phyloP scores from a whole-genome alignment of 164 flowering plant genomes.

The Chimonanthus praecox region DNA sequence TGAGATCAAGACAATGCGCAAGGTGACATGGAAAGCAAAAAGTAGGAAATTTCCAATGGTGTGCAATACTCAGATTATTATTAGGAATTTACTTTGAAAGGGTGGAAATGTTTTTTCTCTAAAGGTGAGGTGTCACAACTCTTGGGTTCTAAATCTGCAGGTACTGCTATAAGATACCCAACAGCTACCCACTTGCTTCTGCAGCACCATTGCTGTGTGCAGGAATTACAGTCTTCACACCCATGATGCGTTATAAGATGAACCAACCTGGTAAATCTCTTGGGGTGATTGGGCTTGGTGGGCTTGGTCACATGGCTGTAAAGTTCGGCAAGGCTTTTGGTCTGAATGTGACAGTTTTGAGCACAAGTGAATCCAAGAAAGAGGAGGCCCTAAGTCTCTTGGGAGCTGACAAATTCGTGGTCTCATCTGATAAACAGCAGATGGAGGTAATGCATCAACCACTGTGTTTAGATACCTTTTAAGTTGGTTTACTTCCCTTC shows the following conservation, averaged over 20 bases:
- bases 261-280: constrained; percentile 79
- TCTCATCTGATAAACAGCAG: constrained; percentile 59
- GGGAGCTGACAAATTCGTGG: constrained; percentile 67
- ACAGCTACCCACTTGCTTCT: constrained; percentile 48
- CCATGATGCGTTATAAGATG: constrained; percentile 77
- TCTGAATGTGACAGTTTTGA: constrained; percentile 59
- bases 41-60: too few species aligned
- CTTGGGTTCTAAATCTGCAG: constrained; percentile 20
- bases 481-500: not conserved
- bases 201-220: constrained; percentile 87
- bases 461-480: not conserved
- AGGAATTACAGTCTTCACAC: constrained; percentile 73
- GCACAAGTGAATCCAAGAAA: constrained; percentile 69
- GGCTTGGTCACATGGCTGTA: constrained; percentile 84
- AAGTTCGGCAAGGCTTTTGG: constrained; percentile 83
- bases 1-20: too few species aligned
- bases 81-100: too few species aligned
- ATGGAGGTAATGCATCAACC: constrained; percentile 45
- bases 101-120: too few species aligned
- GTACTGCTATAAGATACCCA: constrained; percentile 67
- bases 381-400: constrained; percentile 61
- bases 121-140: not conserved
- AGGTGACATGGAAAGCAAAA: too few species aligned
- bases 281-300: constrained; percentile 78
- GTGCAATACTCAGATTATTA: too few species aligned